phyloP scores from a whole-genome alignment of 2,329 filamentous ascomycete species.

The Clarireedia paspali region DNA sequence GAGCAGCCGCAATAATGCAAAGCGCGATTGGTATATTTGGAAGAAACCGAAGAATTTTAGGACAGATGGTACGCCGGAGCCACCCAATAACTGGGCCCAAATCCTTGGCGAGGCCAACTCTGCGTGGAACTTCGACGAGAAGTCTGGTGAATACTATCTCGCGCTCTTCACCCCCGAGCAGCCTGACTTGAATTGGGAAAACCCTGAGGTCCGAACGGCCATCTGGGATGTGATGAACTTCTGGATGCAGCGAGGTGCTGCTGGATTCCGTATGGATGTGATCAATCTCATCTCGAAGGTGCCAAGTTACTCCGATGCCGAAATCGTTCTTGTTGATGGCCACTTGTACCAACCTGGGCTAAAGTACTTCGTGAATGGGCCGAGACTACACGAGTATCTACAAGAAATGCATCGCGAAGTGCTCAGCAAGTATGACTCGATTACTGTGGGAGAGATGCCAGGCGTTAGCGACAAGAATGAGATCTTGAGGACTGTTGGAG shows the following conservation, averaged over 20 bases:
- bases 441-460: conserved; percentile 45
- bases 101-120: conserved; percentile 26
- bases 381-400: conserved; percentile 47
- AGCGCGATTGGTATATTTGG: conserved; percentile 62
- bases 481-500: conserved; percentile 45
- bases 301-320: conserved; percentile 46
- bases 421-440: conserved; percentile 33
- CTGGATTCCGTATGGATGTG: conserved; percentile 52
- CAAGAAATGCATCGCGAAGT: conserved; percentile 32
- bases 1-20: conserved; percentile 38
- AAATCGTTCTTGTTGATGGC: conserved; percentile 30
- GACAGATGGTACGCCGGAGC: conserved; percentile 30
- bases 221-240: conserved; percentile 66
- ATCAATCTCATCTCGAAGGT: conserved; percentile 62
- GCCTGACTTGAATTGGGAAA: conserved; percentile 74
- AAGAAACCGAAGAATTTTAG: conserved; percentile 29
- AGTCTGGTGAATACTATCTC: conserved; percentile 45
- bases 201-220: conserved; percentile 54
- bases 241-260: conserved; percentile 59
- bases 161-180: conserved; percentile 61
- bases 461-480: conserved; percentile 38
- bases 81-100: conserved; percentile 39
- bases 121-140: conserved; percentile 47
- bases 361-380: conserved; percentile 48
- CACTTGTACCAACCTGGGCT: conserved; percentile 27